Evolutionary conservation across 192 early-diverging fungal species (phyloP).

Genomic region (Coemansia sp.): DNA sequence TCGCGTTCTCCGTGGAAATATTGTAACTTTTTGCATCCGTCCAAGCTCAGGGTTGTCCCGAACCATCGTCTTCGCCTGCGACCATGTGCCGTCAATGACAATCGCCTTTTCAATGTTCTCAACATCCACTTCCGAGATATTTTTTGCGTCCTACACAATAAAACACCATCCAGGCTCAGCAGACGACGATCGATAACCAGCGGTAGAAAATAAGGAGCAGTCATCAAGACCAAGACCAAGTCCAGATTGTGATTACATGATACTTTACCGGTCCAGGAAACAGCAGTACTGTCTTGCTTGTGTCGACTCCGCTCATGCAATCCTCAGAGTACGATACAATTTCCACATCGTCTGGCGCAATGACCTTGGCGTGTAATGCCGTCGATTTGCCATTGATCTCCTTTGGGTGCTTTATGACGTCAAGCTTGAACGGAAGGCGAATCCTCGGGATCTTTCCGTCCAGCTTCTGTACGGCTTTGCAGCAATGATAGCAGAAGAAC

Average conservation of each 20-base stretch:
- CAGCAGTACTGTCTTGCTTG: slow-evolving; percentile 68
- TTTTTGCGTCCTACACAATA: slow-evolving; percentile 60
- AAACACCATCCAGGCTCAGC: slow-evolving; percentile 17
- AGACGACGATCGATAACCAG: not conserved
- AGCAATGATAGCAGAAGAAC: slow-evolving; percentile 76
- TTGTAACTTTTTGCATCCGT: slow-evolving; percentile 61
- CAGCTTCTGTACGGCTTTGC: slow-evolving; percentile 54
- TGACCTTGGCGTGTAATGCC: slow-evolving; percentile 76
- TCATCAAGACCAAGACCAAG: no score
- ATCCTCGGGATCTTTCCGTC: slow-evolving; percentile 60
- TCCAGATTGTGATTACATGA: not conserved
- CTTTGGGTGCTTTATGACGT: slow-evolving; percentile 76
- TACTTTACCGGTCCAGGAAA: slow-evolving; percentile 72
- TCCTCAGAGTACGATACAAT: slow-evolving; percentile 58
- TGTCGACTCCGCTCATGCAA: slow-evolving; percentile 62
- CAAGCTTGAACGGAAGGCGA: slow-evolving; percentile 68
- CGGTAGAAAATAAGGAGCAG: no score
- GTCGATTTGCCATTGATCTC: slow-evolving; percentile 88
- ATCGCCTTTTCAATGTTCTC: slow-evolving; percentile 69
- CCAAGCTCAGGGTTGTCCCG: slow-evolving; percentile 51
- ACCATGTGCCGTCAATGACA: slow-evolving; percentile 97
- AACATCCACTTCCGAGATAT: slow-evolving; percentile 65
- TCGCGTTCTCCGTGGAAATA: slow-evolving; percentile 70
- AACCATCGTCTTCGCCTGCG: slow-evolving; percentile 70
- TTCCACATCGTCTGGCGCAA: slow-evolving; percentile 67